Conservation (phyloP, 2,329 filamentous ascomycete genomes). For the Monosporascus sp. region DNA sequence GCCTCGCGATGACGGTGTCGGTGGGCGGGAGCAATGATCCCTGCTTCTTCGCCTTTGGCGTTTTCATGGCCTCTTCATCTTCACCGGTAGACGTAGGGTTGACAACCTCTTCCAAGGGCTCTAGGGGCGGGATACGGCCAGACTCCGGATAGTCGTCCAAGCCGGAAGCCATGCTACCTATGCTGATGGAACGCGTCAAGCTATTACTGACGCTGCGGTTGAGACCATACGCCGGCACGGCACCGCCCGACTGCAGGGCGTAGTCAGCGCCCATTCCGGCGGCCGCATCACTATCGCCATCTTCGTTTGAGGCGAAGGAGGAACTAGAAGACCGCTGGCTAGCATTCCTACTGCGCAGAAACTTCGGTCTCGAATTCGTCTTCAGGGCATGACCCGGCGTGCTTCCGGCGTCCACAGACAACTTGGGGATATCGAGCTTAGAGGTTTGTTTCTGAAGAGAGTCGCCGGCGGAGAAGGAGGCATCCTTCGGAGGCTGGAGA, state of each 20-base stretch:
- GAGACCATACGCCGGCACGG: conserved; percentile 52
- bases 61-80: conserved; percentile 51
- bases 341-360: conserved; percentile 51
- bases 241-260: conserved; percentile 76
- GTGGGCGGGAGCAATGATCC: conserved; percentile 61
- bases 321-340: conserved; percentile 59
- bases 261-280: conserved; percentile 67
- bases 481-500: conserved; percentile 29
- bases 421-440: conserved; percentile 26
- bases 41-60: conserved; percentile 60
- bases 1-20: conserved; percentile 82
- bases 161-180: conserved; percentile 85
- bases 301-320: conserved; percentile 55
- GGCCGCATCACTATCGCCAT: conserved; percentile 69
- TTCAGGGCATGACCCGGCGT: conserved; percentile 44
- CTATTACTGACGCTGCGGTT: conserved; percentile 47
- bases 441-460: conserved; percentile 28
- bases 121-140: conserved; percentile 41
- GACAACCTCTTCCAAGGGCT: conserved; percentile 46
- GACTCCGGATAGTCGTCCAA: conserved; percentile 50
- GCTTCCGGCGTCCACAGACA: conserved; percentile 38
- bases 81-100: conserved; percentile 29
- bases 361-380: conserved; percentile 47
- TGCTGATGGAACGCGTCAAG: conserved; percentile 73
- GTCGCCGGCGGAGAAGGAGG: conserved; percentile 17